Percentiles rank a stretch among this genome's conserved stretches.
These are phyloP conservation scores for Phytopythium mirpurense DNA, from an alignment of 352 stramenopile species.

Conservation along the genomic window DNA sequence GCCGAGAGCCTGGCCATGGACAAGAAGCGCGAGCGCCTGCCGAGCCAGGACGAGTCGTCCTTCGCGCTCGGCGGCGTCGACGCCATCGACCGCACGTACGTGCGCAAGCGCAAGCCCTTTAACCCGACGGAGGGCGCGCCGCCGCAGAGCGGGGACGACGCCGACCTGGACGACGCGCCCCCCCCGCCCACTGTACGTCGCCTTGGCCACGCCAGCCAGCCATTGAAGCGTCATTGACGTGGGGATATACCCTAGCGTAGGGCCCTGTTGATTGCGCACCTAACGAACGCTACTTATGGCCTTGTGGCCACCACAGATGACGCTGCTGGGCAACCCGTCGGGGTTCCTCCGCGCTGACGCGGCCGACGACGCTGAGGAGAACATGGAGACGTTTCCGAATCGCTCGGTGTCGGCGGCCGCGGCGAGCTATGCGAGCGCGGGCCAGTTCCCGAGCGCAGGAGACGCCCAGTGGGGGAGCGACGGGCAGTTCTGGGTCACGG, in stretches of 20 bases:
- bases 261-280: too few relatives aligned
- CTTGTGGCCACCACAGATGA: conserved; percentile 19
- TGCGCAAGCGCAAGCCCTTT: conserved; percentile 46
- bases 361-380: conserved; percentile 19
- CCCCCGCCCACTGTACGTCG: conserved; percentile 46
- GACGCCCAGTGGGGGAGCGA: conserved; percentile 74
- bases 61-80: conserved; percentile 48
- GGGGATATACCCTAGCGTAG: too few relatives aligned
- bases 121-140: conserved; percentile 6
- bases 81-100: conserved; percentile 33
- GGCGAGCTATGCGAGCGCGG: conserved; percentile 15
- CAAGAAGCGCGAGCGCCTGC: conserved; percentile 35
- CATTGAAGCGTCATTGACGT: too few relatives aligned
- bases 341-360: conserved; percentile 33
- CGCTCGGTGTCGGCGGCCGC: conserved; percentile 8
- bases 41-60: conserved; percentile 45
- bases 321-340: conserved; percentile 31
- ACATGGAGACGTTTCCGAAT: conserved; percentile 12
- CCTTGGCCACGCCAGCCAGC: too few relatives aligned
- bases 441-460: conserved; percentile 43
- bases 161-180: conserved; percentile 43
- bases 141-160: conserved; percentile 11
- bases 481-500: conserved; percentile 81
- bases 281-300: too few relatives aligned
- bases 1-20: conserved; percentile 71